These are phyloP conservation scores for Calendula officinalis DNA, from an alignment of 129 eudicot genomes.

Conservation along the genomic window DNA sequence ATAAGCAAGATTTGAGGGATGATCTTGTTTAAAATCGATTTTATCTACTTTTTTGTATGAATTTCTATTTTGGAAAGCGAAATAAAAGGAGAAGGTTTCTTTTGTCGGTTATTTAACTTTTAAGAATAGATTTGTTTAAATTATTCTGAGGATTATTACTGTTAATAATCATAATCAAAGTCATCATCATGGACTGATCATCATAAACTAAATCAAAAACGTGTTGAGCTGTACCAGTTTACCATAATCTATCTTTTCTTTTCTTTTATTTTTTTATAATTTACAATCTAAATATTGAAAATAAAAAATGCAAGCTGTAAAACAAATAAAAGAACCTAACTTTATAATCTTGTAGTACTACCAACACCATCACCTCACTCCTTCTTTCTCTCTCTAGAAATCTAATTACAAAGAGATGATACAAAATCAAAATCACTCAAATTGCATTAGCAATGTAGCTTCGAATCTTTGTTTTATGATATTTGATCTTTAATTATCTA, in stretches of 20 bases:
- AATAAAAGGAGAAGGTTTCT: conserved; percentile 2
- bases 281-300: not conserved
- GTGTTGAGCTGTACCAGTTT: conserved; percentile 44
- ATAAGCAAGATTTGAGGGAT: conserved; percentile 24
- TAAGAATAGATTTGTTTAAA: not conserved
- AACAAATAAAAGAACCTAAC: conserved; percentile 33
- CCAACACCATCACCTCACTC: conserved; percentile 11
- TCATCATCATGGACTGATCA: conserved; percentile 24
- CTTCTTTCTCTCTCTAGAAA: conserved; percentile 11
- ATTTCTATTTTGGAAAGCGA: conserved; percentile 20
- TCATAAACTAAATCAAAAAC: conserved; percentile 20
- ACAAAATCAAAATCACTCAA: not conserved
- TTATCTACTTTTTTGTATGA: not conserved
- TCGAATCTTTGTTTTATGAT: not conserved
- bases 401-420: not conserved
- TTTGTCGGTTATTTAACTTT: not conserved
- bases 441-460: conserved; percentile 13
- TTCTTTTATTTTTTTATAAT: not conserved
- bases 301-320: conserved; percentile 44
- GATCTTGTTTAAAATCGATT: conserved; percentile 5
- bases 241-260: not conserved
- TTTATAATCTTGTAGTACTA: conserved; percentile 27
- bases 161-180: conserved; percentile 17
- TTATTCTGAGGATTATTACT: not conserved
- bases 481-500: not conserved